Percentiles rank a stretch among this genome's conserved stretches.
Evolutionary conservation across 345 rosid species (phyloP).

Genomic region (Odontarrhena argentea): DNA sequence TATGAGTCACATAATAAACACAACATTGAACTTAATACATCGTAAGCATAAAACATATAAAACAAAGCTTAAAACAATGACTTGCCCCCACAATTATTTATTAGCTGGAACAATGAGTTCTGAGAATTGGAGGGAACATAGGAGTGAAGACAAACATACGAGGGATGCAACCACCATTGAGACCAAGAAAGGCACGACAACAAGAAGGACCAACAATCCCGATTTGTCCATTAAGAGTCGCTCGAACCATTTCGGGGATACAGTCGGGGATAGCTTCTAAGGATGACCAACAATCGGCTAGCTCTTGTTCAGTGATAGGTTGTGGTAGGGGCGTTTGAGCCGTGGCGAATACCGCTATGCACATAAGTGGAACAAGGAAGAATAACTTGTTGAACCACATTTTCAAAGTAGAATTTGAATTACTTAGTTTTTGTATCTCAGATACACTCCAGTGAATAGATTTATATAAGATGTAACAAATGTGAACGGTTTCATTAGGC

Average conservation of each 20-base stretch:
- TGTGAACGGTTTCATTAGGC: too few relatives aligned
- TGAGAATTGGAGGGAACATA: constrained; percentile 12
- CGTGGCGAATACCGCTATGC: too few relatives aligned
- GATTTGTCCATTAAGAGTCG: constrained; percentile 8
- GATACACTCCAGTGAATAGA: too few relatives aligned
- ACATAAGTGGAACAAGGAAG: too few relatives aligned
- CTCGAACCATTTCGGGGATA: constrained; percentile 23
- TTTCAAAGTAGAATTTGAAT: too few relatives aligned
- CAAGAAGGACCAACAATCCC: constrained; percentile 29
- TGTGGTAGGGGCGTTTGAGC: too few relatives aligned
- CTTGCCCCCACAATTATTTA: neutral
- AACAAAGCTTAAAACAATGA: neutral
- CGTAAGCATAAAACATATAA: neutral
- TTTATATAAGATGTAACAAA: too few relatives aligned
- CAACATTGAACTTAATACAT: neutral
- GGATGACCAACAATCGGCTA: constrained; percentile 31
- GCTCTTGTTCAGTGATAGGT: too few relatives aligned
- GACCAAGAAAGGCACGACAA: constrained; percentile 29
- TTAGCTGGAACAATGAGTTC: constrained; percentile 23
- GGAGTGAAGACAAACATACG: constrained; percentile 27
- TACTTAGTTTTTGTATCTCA: too few relatives aligned
- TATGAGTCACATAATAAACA: too few relatives aligned
- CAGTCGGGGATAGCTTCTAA: constrained; percentile 34
- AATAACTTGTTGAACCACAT: too few relatives aligned
- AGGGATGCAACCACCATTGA: constrained; percentile 26